These are phyloP conservation scores for Trypanosoma boissoni DNA, from an alignment of 208 protist genomes.

Conservation along the genomic window DNA sequence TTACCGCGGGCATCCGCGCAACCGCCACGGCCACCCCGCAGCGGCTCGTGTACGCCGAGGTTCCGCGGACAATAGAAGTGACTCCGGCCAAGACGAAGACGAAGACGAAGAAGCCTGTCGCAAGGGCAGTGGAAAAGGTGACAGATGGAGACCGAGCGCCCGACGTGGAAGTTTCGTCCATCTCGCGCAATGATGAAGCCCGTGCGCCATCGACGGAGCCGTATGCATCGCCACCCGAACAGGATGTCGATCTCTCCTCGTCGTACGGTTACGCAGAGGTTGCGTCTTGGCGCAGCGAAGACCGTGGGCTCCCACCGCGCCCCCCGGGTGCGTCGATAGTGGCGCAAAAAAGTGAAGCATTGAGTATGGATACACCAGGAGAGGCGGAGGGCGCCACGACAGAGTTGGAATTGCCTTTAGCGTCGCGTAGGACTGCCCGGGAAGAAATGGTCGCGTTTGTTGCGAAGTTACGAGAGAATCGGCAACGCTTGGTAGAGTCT, in stretches of 20 bases:
- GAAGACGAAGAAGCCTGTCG: too few relatives aligned
- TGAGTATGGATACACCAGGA: not conserved
- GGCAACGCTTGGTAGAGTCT: constrained; percentile 75
- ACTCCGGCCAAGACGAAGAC: constrained; percentile 1
- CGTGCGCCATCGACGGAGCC: not conserved
- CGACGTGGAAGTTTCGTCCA: too few relatives aligned
- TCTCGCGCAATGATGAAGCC: too few relatives aligned
- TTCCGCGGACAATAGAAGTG: not conserved
- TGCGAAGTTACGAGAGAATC: constrained; percentile 71
- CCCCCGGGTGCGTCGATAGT: not conserved
- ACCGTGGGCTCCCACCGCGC: not conserved
- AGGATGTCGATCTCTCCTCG: constrained; percentile 24
- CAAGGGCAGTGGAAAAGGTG: too few relatives aligned
- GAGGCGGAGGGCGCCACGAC: not conserved
- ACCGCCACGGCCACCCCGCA: not conserved
- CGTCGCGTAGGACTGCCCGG: constrained; percentile 30
- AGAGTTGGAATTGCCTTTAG: not conserved
- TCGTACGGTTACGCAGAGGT: constrained; percentile 42
- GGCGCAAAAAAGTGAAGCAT: not conserved
- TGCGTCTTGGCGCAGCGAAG: constrained; percentile 26
- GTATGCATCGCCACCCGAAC: not conserved
- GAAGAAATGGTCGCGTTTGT: constrained; percentile 80
- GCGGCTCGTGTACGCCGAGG: constrained; percentile 1
- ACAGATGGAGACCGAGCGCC: too few relatives aligned
- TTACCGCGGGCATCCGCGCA: not conserved